phyloP scores from a whole-genome alignment of 352 stramenopile species.

The Globisporangium barbulae region DNA sequence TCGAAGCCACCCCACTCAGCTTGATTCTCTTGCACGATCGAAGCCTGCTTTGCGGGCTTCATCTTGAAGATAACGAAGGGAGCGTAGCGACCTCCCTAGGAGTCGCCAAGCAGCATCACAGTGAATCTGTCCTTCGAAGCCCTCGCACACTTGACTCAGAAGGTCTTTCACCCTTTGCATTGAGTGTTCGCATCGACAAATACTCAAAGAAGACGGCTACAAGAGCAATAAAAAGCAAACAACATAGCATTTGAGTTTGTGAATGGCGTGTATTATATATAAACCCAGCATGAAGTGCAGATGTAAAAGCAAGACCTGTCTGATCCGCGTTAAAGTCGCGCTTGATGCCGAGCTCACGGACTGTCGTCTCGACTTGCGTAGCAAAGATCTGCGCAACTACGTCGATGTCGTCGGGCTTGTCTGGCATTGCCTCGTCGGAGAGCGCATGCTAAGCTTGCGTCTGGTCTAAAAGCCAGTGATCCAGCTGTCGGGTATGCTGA shows the following conservation, averaged over 20 bases:
- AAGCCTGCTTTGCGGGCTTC: background rate
- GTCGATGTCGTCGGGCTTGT: too few species aligned
- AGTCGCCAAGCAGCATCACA: background rate
- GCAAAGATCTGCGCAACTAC: too few species aligned
- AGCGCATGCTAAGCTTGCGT: too few species aligned
- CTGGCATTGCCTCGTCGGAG: too few species aligned
- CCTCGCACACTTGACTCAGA: background rate
- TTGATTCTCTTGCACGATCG: background rate
- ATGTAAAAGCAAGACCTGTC: too few species aligned
- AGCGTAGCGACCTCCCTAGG: background rate
- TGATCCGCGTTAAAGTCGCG: too few species aligned
- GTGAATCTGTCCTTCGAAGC: background rate
- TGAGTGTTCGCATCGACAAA: background rate
- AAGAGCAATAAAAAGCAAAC: background rate
- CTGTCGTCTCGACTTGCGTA: too few species aligned
- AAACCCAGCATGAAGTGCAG: too few species aligned
- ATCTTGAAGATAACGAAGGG: background rate
- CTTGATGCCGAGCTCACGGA: too few species aligned
- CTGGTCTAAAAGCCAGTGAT: too few species aligned
- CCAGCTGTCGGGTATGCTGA: too few species aligned
- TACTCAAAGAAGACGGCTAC: background rate
- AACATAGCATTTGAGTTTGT: background rate
- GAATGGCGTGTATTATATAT: too few species aligned
- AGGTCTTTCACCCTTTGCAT: background rate
- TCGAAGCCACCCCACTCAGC: background rate